Evolutionary conservation across 2,329 filamentous ascomycete genomes (phyloP).

Genomic region (Ophiosphaerella narmari): DNA sequence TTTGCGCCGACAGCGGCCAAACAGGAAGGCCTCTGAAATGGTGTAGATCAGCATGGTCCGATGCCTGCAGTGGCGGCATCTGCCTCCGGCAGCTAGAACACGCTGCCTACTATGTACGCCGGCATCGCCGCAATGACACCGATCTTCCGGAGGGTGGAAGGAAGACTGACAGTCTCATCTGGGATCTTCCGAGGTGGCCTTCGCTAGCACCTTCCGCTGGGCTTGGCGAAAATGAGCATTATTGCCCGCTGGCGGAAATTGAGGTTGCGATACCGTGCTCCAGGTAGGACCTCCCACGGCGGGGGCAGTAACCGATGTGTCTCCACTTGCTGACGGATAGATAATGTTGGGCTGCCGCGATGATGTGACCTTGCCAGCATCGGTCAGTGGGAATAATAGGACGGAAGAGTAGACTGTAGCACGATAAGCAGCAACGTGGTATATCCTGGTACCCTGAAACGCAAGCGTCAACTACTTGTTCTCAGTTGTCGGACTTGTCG

Average conservation of each 20-base stretch:
- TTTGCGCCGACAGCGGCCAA: slow-evolving; percentile 13
- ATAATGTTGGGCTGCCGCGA: slow-evolving; percentile 4
- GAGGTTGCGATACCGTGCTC: background rate
- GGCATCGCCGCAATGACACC: slow-evolving; percentile 13
- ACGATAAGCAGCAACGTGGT: slow-evolving; percentile 5
- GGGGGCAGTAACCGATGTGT: too few species aligned
- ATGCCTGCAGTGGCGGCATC: slow-evolving; percentile 25
- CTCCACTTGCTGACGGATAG: background rate
- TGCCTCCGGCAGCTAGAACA: slow-evolving; percentile 17
- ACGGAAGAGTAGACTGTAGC: slow-evolving; percentile 1
- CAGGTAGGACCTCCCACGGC: background rate
- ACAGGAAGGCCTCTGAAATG: background rate
- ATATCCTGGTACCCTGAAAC: slow-evolving; percentile 18
- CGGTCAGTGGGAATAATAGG: slow-evolving; percentile 1
- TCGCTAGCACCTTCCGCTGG: slow-evolving; percentile 6
- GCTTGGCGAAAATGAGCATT: slow-evolving; percentile 13
- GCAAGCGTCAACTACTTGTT: slow-evolving; percentile 13
- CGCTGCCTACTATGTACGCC: background rate
- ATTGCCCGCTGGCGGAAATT: slow-evolving; percentile 7
- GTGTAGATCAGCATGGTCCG: slow-evolving; percentile 17
- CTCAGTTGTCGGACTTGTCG: slow-evolving; percentile 18
- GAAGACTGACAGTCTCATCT: background rate
- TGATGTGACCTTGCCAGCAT: background rate
- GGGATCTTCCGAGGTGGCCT: background rate
- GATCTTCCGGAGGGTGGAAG: slow-evolving; percentile 10